phyloP scores from a whole-genome alignment of 495 filamentous ascomycete species.

The Lophiotrema nucula region DNA sequence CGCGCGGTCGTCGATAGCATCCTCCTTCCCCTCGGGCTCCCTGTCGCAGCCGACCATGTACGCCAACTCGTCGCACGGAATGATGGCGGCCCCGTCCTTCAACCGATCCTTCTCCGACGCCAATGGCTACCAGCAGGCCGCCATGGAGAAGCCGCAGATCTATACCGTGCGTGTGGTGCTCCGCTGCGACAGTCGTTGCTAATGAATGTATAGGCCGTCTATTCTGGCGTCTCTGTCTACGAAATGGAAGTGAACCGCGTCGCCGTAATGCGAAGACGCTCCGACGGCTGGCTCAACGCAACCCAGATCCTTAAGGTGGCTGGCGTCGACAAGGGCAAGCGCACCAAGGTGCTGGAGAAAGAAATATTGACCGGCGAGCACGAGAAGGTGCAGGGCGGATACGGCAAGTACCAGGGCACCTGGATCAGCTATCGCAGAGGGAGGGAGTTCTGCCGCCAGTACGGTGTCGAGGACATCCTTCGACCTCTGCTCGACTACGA shows the following conservation, averaged over 20 bases:
- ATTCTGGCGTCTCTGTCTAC: constrained; percentile 92
- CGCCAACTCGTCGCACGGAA: constrained; percentile 24
- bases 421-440: constrained; percentile 94
- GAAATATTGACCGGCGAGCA: constrained; percentile 94
- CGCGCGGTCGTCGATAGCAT: constrained; percentile 26
- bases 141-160: constrained; percentile 66
- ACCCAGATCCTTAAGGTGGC: constrained; percentile 72
- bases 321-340: constrained; percentile 91
- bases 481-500: constrained; percentile 85
- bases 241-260: constrained; percentile 94
- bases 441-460: constrained; percentile 87
- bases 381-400: constrained; percentile 97
- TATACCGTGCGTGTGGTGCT: constrained; percentile 61
- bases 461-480: constrained; percentile 86
- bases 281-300: constrained; percentile 50
- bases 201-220: constrained; percentile 67
- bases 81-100: constrained; percentile 26
- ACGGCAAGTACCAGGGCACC: constrained; percentile 97
- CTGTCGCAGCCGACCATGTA: constrained; percentile 32
- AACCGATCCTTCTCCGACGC: constrained; percentile 48
- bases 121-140: constrained; percentile 52
- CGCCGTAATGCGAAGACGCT: constrained; percentile 89
- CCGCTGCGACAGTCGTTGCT: neutral
- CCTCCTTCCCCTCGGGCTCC: constrained; percentile 32
- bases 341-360: constrained; percentile 96